Evolutionary conservation across 2,329 filamentous ascomycete species (phyloP), one percentile per base, ranked within the genome.

Genomic region (Diplodia intermedia): DNA sequence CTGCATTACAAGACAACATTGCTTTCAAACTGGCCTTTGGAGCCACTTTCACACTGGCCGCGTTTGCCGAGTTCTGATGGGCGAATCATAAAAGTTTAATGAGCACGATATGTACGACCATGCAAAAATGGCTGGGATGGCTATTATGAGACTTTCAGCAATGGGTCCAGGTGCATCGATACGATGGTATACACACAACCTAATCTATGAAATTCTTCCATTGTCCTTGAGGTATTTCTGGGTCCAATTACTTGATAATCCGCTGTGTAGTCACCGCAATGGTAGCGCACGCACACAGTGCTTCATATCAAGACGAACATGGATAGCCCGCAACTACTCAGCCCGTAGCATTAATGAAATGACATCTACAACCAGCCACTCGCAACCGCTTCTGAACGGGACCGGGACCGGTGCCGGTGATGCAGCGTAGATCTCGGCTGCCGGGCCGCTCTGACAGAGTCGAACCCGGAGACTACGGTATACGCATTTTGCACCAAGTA

Each of bases 21-120:
- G 86, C 86, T 20, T 90, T 91, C 75, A 90, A 90, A 75, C 76
- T 89, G 26, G 88, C 89, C 3, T 93, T 94, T 76, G 87, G 88
- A n/a, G 74, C 87, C 52, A 90, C 91, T 33, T 93, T 93, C 79
- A 86, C 89, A 31, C 79, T 93, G 74, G 90, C 90, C 60, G 88
- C 86, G 2, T 90, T 91, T 83, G 84, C 84, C 73, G 78, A 82
- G 62, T 84, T 90, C 68, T 88, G 80, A 69, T 26, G 18, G 11
- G 6, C 14, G 7, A 9, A 20, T 47, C 18, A n/a, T 47, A 47
- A 6, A 47, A 31, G 43, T 11, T 36, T 20, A 18, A 29, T 12
- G 53, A 56, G 15, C 26, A 38, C 36, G 26, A 47, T 9, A 26
- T 55, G 63, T 66, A 63, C 12, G 12, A 61, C 12, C 38, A 52